Conservation (phyloP, 2,329 filamentous ascomycete species). For the Diaporthe batatas region DNA sequence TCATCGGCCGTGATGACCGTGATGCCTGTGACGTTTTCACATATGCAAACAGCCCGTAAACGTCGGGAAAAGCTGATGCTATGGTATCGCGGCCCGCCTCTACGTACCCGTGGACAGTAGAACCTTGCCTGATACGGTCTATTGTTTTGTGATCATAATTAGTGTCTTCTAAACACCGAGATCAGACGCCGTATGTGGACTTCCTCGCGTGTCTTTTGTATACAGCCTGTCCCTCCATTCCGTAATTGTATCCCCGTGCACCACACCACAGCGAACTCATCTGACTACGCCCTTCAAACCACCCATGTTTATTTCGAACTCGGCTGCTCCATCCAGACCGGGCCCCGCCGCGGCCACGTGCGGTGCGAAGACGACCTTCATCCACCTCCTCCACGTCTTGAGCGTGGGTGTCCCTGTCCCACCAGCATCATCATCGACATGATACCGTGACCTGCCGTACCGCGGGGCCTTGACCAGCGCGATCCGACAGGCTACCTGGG, state of each 20-base stretch:
- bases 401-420: conserved; percentile 57
- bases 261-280: not conserved
- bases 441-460: conserved; percentile 53
- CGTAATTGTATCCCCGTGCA: not conserved
- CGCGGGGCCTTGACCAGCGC: conserved; percentile 81
- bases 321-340: conserved; percentile 65
- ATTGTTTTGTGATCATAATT: not conserved
- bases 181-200: not conserved
- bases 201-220: not conserved
- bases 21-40: not conserved
- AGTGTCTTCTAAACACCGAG: not conserved
- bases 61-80: not conserved
- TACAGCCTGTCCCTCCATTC: not conserved
- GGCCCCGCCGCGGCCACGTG: conserved; percentile 72
- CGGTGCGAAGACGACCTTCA: conserved; percentile 91
- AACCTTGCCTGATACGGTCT: not conserved
- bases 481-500: conserved; percentile 86
- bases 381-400: conserved; percentile 77
- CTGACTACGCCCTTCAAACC: conserved; percentile 62
- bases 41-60: not conserved
- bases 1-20: not conserved
- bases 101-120: not conserved
- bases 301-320: conserved; percentile 81
- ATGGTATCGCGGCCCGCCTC: not conserved
- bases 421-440: conserved; percentile 53